Evolutionary conservation across 106 monocot genomes (phyloP).

Genomic region (Acorus calamus): DNA sequence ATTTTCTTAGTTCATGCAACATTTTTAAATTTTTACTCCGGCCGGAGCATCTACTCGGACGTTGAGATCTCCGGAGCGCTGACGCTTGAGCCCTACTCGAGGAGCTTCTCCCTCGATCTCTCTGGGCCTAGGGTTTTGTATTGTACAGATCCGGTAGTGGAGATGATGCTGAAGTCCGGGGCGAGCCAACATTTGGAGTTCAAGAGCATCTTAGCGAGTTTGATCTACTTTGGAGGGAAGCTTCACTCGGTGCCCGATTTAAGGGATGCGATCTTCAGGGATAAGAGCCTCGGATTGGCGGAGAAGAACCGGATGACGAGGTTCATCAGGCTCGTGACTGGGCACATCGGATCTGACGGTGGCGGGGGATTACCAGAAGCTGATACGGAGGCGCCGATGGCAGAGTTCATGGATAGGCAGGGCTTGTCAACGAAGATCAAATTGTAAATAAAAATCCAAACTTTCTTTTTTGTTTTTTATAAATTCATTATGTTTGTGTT

Average conservation of each 20-base stretch:
- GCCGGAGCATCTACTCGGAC: too few relatives aligned
- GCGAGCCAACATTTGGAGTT: constrained; percentile 84
- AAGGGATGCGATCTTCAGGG: constrained; percentile 75
- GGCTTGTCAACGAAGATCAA: constrained; percentile 58
- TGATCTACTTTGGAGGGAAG: constrained; percentile 68
- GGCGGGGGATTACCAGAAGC: too few relatives aligned
- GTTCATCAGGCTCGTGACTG: constrained; percentile 66
- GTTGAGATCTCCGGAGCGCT: too few relatives aligned
- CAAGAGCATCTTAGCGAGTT: constrained; percentile 64
- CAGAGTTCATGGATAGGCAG: constrained; percentile 66
- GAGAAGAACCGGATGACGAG: constrained; percentile 74
- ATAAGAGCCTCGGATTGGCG: constrained; percentile 42
- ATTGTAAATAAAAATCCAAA: too few relatives aligned
- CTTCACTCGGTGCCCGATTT: constrained; percentile 70
- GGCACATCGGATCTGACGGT: constrained; percentile 23
- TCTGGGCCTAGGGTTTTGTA: constrained; percentile 67
- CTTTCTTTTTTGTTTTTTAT: too few relatives aligned
- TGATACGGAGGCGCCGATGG: constrained; percentile 67
- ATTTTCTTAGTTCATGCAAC: too few relatives aligned
- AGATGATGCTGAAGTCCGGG: constrained; percentile 69
- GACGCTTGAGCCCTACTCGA: too few relatives aligned
- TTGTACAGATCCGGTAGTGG: constrained; percentile 73
- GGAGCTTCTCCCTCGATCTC: constrained; percentile 61
- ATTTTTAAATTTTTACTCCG: too few relatives aligned
- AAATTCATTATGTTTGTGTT: too few relatives aligned